Evolutionary conservation across 176 grass and related monocot genomes (phyloP).

Genomic region (Musa acuminata): DNA sequence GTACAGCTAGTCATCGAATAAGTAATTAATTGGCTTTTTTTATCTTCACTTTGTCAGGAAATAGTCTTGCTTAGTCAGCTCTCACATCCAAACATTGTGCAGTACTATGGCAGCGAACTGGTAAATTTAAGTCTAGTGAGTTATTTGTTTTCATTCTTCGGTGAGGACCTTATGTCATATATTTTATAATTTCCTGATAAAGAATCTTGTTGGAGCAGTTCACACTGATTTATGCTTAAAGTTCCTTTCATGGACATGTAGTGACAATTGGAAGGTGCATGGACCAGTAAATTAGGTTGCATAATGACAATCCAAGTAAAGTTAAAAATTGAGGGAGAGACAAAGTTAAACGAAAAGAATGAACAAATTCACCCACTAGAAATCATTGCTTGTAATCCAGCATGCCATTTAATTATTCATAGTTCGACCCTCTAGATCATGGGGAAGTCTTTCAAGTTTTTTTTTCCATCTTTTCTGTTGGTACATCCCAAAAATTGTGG

Average conservation of each 20-base stretch:
- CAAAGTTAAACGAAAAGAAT: background rate
- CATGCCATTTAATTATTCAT: background rate
- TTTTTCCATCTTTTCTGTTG: background rate
- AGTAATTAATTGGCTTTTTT: conserved; percentile 12
- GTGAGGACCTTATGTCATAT: background rate
- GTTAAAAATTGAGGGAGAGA: background rate
- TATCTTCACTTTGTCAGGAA: conserved; percentile 41
- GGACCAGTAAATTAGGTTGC: background rate
- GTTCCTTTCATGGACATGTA: background rate
- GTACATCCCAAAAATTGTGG: background rate
- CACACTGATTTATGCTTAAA: background rate
- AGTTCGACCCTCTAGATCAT: background rate
- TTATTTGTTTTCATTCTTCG: background rate
- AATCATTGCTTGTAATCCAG: background rate
- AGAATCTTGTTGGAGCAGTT: background rate
- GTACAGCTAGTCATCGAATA: conserved; percentile 7
- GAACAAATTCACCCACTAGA: background rate
- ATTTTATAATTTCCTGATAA: background rate
- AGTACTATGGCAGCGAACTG: conserved; percentile 77
- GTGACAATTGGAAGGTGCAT: background rate
- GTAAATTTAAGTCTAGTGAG: conserved; percentile 37
- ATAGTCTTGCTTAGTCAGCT: conserved; percentile 81
- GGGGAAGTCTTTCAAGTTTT: background rate
- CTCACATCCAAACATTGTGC: conserved; percentile 87
- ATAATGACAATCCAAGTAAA: background rate